A percentile compares a stretch with the other conserved stretches of the same genome.
Conservation (phyloP, 148 eudicot genomes). For the Amaranthus hypochondriacus region DNA sequence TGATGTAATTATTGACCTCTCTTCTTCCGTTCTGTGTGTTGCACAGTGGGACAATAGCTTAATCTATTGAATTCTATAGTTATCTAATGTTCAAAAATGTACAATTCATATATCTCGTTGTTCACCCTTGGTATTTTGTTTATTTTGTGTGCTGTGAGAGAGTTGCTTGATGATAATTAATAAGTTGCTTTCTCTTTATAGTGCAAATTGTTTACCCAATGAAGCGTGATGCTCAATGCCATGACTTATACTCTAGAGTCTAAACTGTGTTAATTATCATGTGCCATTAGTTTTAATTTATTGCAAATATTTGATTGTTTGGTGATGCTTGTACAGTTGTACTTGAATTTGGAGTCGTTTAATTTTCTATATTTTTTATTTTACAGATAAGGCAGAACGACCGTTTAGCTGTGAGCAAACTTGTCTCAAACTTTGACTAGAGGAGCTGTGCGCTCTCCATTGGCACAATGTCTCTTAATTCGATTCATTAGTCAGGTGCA, state of each 20-base stretch:
- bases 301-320: not conserved
- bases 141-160: no score
- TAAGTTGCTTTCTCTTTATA: no score
- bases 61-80: not conserved
- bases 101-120: no score
- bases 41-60: not conserved
- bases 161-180: no score
- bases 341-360: not conserved
- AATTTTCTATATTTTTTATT: not conserved
- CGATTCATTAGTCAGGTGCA: conserved; percentile 87
- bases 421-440: conserved; percentile 83
- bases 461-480: conserved; percentile 89
- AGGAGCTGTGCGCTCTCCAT: conserved; percentile 86
- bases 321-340: not conserved
- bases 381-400: conserved; percentile 90
- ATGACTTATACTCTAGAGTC: no score
- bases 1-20: no score
- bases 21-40: no score
- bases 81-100: not conserved
- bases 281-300: no score
- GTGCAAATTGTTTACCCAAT: no score
- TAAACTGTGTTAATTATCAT: no score
- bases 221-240: no score
- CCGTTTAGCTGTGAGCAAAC: conserved; percentile 87
- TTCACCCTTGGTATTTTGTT: no score